Conservation (phyloP, 164 flowering plant genomes). For the Nymphaea colorata region DNA sequence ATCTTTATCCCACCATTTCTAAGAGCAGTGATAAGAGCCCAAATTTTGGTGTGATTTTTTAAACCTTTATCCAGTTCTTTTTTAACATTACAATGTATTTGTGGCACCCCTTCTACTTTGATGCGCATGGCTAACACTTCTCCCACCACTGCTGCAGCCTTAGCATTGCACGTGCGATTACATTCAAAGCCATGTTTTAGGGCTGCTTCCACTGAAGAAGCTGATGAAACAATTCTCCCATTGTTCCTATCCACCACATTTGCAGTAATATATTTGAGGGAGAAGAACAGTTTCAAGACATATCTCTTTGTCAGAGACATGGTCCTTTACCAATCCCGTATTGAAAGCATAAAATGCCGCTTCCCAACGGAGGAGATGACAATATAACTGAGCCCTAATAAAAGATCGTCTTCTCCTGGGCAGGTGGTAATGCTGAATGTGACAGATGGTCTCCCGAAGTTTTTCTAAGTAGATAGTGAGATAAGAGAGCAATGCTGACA, state of each 20-base stretch:
- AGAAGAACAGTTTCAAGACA: constrained; percentile 62
- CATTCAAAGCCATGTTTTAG: constrained; percentile 59
- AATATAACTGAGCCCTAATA: no score
- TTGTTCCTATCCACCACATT: constrained; percentile 82
- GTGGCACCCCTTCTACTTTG: constrained; percentile 81
- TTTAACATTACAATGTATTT: constrained; percentile 54
- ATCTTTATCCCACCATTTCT: constrained; percentile 62
- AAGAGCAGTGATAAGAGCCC: constrained; percentile 82
- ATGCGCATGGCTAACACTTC: constrained; percentile 92
- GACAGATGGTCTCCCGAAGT: no score
- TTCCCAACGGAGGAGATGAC: no score
- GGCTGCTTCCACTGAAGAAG: constrained; percentile 85
- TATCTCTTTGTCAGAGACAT: constrained; percentile 42
- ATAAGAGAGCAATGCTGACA: no score
- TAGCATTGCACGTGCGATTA: constrained; percentile 80
- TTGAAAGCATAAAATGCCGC: no score
- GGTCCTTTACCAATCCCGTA: no score
- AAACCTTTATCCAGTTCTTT: constrained; percentile 82
- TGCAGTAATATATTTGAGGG: constrained; percentile 89
- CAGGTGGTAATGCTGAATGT: no score
- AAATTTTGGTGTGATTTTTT: constrained; percentile 55
- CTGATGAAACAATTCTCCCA: constrained; percentile 63
- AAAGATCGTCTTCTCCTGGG: no score
- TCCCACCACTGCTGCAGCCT: constrained; percentile 79
- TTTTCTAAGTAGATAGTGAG: no score